These are phyloP conservation scores for Russula foetens DNA, from an alignment of 768 basidiomycete species.

Conservation along the genomic window DNA sequence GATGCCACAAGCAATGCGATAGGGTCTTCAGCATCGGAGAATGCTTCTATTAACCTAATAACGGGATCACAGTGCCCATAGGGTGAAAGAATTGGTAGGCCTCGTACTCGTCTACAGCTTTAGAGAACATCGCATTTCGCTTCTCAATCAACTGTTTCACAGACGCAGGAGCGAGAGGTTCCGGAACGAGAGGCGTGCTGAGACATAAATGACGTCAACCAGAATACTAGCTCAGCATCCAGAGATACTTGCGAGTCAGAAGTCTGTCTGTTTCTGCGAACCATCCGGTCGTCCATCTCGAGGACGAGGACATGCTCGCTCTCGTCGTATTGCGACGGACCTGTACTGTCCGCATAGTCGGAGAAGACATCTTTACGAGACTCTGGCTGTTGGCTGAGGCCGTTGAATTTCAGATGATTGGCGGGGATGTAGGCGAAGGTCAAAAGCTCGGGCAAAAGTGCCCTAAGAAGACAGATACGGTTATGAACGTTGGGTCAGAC, in stretches of 20 bases:
- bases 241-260: constrained; percentile 5
- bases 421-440: constrained; percentile 75
- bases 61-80: not conserved
- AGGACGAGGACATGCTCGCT: constrained; percentile 44
- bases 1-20: constrained; percentile 56
- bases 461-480: constrained; percentile 33
- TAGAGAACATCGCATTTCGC: constrained; percentile 27
- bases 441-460: constrained; percentile 73
- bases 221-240: not conserved
- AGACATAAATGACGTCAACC: not conserved
- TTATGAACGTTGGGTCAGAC: not conserved
- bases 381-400: constrained; percentile 35
- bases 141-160: constrained; percentile 13
- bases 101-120: constrained; percentile 42
- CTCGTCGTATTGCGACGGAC: constrained; percentile 27
- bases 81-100: constrained; percentile 26
- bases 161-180: constrained; percentile 7
- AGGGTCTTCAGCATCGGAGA: constrained; percentile 48
- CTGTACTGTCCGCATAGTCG: constrained; percentile 9
- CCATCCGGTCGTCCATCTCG: constrained; percentile 41
- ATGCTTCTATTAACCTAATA: constrained; percentile 52
- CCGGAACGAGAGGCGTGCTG: constrained; percentile 10
- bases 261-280: not conserved
- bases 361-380: not conserved
- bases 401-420: constrained; percentile 50